Evolutionary conservation across 169 alveolate genomes (phyloP).

Genomic region (Babesia sp.): DNA sequence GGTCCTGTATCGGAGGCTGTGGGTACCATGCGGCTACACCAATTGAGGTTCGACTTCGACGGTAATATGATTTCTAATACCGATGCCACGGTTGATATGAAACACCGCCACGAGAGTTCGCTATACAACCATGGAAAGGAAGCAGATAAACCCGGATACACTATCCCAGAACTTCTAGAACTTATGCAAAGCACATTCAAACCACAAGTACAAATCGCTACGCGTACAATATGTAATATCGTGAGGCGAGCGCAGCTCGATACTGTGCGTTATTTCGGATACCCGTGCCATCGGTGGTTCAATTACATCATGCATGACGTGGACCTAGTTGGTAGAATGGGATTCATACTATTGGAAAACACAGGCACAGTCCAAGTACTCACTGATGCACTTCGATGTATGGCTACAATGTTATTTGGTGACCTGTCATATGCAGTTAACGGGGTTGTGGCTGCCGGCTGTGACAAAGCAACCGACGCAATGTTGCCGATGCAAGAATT

Average conservation of each 20-base stretch:
- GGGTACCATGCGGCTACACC: conserved; percentile 63
- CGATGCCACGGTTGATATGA: conserved; percentile 3
- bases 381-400: conserved; percentile 46
- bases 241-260: conserved; percentile 11
- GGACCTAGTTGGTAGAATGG: conserved; percentile 49
- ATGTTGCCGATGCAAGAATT: conserved; percentile 46
- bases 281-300: conserved; percentile 46
- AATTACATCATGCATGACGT: conserved; percentile 49
- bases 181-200: conserved; percentile 73
- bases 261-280: conserved; percentile 26
- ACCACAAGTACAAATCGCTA: conserved; percentile 72
- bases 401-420: conserved; percentile 38
- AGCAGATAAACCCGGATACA: conserved; percentile 75
- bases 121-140: conserved; percentile 75
- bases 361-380: background rate
- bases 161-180: conserved; percentile 72
- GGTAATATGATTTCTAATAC: conserved; percentile 43
- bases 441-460: background rate
- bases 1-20: background rate
- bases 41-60: conserved; percentile 70
- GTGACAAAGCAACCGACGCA: background rate
- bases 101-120: conserved; percentile 56
- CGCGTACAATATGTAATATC: conserved; percentile 47
- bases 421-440: background rate
- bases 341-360: conserved; percentile 8